These are phyloP conservation scores for Ocimum tenuiflorum DNA, from an alignment of 257 asterid genomes.

Conservation along the genomic window DNA sequence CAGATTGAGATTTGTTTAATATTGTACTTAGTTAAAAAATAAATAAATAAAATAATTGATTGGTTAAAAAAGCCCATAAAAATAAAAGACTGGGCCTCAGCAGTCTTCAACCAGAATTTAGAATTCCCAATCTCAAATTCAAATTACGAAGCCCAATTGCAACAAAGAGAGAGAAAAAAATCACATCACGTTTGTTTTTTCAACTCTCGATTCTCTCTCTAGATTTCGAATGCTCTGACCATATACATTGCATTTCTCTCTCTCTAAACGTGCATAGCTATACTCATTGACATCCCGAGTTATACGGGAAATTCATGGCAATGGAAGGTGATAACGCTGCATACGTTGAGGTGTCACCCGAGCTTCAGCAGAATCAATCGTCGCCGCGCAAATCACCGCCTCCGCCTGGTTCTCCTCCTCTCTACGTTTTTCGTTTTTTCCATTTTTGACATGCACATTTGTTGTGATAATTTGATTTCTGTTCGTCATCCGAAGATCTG, in stretches of 20 bases:
- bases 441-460: constrained; percentile 5
- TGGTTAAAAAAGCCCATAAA: background rate
- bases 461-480: background rate
- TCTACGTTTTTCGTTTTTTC: background rate
- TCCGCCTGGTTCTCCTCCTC: constrained; percentile 32
- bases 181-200: constrained; percentile 12
- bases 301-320: constrained; percentile 25
- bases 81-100: background rate
- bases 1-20: too few relatives aligned
- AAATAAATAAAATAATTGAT: too few relatives aligned
- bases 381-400: constrained; percentile 67
- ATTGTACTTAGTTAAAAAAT: too few relatives aligned
- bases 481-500: constrained; percentile 33
- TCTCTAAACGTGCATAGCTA: constrained; percentile 11
- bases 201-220: constrained; percentile 26
- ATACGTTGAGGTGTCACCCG: constrained; percentile 36
- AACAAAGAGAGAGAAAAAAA: background rate
- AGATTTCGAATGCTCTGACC: constrained; percentile 31
- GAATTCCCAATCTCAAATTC: background rate
- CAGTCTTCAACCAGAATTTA: too few relatives aligned
- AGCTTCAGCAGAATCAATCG: constrained; percentile 39
- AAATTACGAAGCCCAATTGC: background rate
- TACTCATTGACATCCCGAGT: background rate
- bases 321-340: constrained; percentile 45
- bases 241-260: constrained; percentile 2